Evolutionary conservation across 768 basidiomycete genomes (phyloP).

Genomic region (Hydnomerulius pinastri): DNA sequence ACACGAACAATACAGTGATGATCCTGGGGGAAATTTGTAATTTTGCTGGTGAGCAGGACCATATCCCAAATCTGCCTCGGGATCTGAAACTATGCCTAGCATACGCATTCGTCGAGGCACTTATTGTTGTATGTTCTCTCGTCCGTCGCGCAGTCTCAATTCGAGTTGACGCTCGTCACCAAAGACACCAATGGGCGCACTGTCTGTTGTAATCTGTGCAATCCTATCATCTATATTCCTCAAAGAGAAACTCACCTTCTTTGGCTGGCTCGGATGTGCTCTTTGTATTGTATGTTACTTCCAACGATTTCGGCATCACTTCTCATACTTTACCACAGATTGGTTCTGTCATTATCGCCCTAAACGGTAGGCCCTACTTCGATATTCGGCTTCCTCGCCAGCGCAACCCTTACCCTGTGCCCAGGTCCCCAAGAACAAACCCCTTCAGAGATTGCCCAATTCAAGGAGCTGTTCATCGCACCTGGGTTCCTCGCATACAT

Average conservation of each 20-base stretch:
- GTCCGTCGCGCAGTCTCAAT: not conserved
- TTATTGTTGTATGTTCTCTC: constrained; percentile 73
- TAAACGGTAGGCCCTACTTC: constrained; percentile 61
- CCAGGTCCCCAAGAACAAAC: constrained; percentile 70
- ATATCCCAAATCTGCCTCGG: not conserved
- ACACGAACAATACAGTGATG: constrained; percentile 61
- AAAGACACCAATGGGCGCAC: constrained; percentile 91
- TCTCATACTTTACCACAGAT: constrained; percentile 43
- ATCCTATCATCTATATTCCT: constrained; percentile 92
- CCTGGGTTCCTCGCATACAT: constrained; percentile 80
- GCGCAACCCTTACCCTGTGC: constrained; percentile 1
- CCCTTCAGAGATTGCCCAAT: constrained; percentile 67
- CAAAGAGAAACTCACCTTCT: constrained; percentile 89
- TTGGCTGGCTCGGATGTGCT: constrained; percentile 94
- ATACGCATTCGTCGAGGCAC: constrained; percentile 89
- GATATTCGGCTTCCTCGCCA: not conserved
- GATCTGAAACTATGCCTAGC: constrained; percentile 42
- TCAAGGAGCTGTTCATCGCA: constrained; percentile 78
- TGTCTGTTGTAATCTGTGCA: constrained; percentile 95
- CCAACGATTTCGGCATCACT: not conserved
- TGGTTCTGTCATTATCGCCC: constrained; percentile 85
- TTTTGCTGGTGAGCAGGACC: constrained; percentile 64
- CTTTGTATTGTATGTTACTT: constrained; percentile 76
- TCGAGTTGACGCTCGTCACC: constrained; percentile 2
- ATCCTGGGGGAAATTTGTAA: constrained; percentile 88